Evolutionary conservation across 805 yeast genomes (phyloP).

Genomic region (Barnettozyma sp.): DNA sequence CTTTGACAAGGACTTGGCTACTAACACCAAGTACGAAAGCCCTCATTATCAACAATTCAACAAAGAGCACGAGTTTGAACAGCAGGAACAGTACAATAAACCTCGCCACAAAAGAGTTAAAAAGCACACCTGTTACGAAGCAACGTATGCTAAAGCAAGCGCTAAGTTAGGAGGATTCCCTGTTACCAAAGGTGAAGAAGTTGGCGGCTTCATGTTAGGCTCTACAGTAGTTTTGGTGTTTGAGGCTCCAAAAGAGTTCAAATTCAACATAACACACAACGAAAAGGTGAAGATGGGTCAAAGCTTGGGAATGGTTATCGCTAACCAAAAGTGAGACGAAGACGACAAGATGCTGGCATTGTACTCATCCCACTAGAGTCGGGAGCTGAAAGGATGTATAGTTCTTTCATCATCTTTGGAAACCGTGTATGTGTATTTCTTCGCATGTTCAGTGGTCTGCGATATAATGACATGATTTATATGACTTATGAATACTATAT

Average conservation of each 20-base stretch:
- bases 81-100: slow-evolving; percentile 5
- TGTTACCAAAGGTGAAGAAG: slow-evolving; percentile 82
- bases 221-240: slow-evolving; percentile 95
- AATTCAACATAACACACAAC: slow-evolving; percentile 64
- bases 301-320: slow-evolving; percentile 49
- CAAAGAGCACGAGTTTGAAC: slow-evolving; percentile 11
- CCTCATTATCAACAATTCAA: slow-evolving; percentile 20
- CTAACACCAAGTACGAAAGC: slow-evolving; percentile 66
- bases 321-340: background rate
- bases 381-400: background rate
- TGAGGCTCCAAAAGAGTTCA: slow-evolving; percentile 84
- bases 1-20: slow-evolving; percentile 83
- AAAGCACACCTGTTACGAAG: slow-evolving; percentile 87
- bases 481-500: slow-evolving; percentile 7
- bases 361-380: background rate
- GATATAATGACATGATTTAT: too few relatives aligned
- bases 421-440: too few relatives aligned
- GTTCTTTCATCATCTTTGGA: too few relatives aligned
- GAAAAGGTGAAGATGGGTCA: slow-evolving; percentile 83
- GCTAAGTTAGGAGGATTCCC: slow-evolving; percentile 79
- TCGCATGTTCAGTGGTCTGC: too few relatives aligned
- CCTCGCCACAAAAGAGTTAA: slow-evolving; percentile 40
- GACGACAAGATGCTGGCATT: background rate
- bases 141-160: slow-evolving; percentile 80
- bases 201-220: slow-evolving; percentile 96